These are phyloP conservation scores for Pythium insidiosum DNA, from an alignment of 352 stramenopile species.

Conservation along the genomic window DNA sequence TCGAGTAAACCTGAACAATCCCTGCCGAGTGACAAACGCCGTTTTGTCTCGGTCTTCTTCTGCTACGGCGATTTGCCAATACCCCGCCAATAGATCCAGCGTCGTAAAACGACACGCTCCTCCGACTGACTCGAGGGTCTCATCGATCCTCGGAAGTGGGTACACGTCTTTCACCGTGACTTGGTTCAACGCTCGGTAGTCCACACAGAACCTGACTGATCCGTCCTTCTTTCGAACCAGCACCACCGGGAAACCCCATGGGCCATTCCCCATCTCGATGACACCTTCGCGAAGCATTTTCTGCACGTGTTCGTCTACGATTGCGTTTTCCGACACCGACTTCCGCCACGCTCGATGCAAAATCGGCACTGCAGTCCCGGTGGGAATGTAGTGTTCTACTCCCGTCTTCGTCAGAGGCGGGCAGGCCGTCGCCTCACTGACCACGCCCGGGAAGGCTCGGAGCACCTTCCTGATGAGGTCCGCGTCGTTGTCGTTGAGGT, in stretches of 20 bases:
- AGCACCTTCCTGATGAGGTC: constrained; percentile 6
- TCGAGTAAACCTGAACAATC: too few species aligned
- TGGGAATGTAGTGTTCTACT: constrained; percentile 14
- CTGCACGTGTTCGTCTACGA: too few species aligned
- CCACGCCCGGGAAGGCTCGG: constrained; percentile 2
- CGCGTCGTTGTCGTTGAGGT: background rate
- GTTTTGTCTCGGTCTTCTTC: too few species aligned
- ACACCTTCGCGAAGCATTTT: constrained; percentile 11
- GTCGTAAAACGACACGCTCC: too few species aligned
- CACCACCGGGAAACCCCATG: constrained; percentile 16
- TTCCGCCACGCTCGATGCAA: constrained; percentile 1
- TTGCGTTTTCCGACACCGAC: constrained; percentile 4
- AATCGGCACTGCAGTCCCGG: constrained; percentile 7
- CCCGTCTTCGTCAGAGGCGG: constrained; percentile 1
- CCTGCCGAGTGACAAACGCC: too few species aligned
- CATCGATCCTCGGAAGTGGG: too few species aligned
- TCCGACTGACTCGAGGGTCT: too few species aligned
- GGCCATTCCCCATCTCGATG: constrained; percentile 6
- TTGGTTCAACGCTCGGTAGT: constrained; percentile 2
- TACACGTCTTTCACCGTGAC: constrained; percentile 19
- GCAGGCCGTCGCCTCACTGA: constrained; percentile 1
- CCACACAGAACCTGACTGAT: background rate
- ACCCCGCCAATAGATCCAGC: too few species aligned
- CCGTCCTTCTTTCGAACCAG: constrained; percentile 20
- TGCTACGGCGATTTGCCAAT: too few species aligned